Percentiles rank a stretch among this genome's conserved stretches.
These are phyloP conservation scores for Paramecium sonneborni DNA, from an alignment of 73 alveolate genomes.

Conservation along the genomic window DNA sequence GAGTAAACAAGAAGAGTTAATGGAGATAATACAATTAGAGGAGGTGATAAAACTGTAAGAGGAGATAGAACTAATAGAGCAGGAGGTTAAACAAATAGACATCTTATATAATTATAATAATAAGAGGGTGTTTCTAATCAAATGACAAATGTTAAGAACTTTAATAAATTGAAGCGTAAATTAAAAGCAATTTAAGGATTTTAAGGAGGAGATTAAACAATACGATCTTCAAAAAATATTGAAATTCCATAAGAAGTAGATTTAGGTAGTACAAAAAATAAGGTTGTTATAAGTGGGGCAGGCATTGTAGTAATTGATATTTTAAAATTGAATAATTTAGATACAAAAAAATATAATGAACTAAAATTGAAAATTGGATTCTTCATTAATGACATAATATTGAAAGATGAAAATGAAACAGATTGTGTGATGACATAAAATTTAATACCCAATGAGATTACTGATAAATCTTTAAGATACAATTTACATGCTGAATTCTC, in stretches of 20 bases:
- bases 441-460: background rate
- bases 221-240: background rate
- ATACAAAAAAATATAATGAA: background rate
- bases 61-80: background rate
- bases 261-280: background rate
- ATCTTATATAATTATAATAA: background rate
- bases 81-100: background rate
- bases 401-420: conserved; percentile 8
- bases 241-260: background rate
- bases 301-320: conserved; percentile 12
- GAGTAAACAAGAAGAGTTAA: background rate
- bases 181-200: too few species aligned
- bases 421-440: conserved; percentile 39
- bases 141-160: background rate
- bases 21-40: background rate
- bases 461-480: background rate
- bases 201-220: background rate
- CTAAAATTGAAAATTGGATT: conserved; percentile 32
- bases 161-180: background rate
- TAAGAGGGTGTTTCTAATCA: background rate
- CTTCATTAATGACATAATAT: background rate
- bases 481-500: conserved; percentile 22
- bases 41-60: background rate
- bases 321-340: background rate
- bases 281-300: background rate